Conservation (phyloP, 441 rosid genomes). For the Hura crepitans region DNA sequence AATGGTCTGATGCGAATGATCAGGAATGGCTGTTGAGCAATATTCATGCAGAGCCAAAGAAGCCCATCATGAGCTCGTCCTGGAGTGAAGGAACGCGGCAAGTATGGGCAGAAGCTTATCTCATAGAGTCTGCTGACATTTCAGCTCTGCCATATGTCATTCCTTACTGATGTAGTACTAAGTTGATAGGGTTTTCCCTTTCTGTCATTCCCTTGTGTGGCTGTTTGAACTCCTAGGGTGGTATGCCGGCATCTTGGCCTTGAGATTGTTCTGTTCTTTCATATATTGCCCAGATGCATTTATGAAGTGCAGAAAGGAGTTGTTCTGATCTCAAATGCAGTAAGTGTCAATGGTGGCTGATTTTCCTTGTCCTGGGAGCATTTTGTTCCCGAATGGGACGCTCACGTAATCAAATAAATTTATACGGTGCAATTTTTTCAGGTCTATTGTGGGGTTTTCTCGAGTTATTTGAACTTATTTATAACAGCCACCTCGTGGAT, state of each 20-base stretch:
- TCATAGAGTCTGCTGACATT: constrained; percentile 46
- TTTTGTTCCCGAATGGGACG: constrained; percentile 20
- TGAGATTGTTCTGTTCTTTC: constrained; percentile 6
- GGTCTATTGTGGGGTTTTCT: constrained; percentile 9
- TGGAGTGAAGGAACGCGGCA: constrained; percentile 32
- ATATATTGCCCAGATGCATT: constrained; percentile 11
- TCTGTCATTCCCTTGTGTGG: constrained; percentile 6
- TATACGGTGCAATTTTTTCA: constrained; percentile 17
- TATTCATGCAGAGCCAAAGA: constrained; percentile 25
- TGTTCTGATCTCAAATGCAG: constrained; percentile 15
- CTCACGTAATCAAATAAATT: constrained; percentile 2
- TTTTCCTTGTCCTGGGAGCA: constrained; percentile 23
- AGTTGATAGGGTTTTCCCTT: constrained; percentile 8
- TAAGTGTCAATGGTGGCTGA: constrained; percentile 12
- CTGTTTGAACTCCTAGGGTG: constrained; percentile 12
- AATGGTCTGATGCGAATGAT: constrained; percentile 32
- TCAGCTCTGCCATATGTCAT: constrained; percentile 54
- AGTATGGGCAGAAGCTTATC: constrained; percentile 51
- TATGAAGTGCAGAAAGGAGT: constrained; percentile 9
- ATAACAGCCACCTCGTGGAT: not conserved
- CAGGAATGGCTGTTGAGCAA: constrained; percentile 49
- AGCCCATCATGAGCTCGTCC: constrained; percentile 25
- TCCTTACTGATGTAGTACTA: constrained; percentile 36
- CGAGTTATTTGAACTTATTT: not conserved
- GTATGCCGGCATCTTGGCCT: constrained; percentile 14